phyloP scores from a whole-genome alignment of 2,329 filamentous ascomycete species.

The Fusarium ambrosium region DNA sequence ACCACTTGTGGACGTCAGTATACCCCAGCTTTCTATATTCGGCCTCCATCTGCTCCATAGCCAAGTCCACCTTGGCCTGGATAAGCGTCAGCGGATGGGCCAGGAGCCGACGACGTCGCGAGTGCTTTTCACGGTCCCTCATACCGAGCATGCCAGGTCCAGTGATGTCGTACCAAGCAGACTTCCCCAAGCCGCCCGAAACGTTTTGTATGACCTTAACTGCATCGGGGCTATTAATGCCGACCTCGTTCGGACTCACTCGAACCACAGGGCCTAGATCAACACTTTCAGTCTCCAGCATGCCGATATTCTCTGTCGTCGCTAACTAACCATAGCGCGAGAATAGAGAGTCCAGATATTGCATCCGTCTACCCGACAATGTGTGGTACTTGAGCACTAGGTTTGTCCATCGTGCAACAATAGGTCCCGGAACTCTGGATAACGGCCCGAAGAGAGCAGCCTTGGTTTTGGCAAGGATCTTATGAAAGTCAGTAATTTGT shows the following conservation, averaged over 20 bases:
- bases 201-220: conserved; percentile 7
- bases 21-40: neutral
- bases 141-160: conserved; percentile 4
- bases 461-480: neutral
- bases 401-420: conserved; percentile 2
- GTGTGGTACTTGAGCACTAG: neutral
- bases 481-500: neutral
- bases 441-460: neutral
- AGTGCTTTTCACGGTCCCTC: conserved; percentile 1
- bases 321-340: neutral
- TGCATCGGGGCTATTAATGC: neutral
- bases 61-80: neutral
- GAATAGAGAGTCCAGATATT: conserved; percentile 1
- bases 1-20: conserved; percentile 3
- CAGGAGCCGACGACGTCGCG: neutral
- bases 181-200: neutral
- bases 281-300: no score
- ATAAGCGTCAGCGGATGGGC: neutral
- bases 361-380: neutral
- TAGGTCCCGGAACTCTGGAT: neutral
- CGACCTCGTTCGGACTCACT: neutral
- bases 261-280: neutral
- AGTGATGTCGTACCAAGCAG: conserved; percentile 11
- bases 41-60: neutral
- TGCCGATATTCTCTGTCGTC: no score